Conservation (phyloP, 768 basidiomycete genomes). For the Tricholoma furcatifolium region DNA sequence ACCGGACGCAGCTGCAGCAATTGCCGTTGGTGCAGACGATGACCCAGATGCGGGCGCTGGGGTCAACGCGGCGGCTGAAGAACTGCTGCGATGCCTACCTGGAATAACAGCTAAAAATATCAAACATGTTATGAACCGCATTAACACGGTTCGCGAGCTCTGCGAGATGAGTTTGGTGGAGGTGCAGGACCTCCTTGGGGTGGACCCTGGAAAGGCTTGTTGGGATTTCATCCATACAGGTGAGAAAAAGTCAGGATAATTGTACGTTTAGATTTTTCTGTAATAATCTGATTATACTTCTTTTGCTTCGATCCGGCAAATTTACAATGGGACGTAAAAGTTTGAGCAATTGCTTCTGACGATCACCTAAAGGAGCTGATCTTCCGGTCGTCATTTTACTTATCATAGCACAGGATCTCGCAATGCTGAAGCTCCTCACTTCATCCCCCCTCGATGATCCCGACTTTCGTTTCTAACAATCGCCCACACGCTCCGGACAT, state of each 20-base stretch:
- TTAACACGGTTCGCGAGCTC: slow-evolving; percentile 74
- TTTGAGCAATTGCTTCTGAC: background rate
- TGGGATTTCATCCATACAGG: slow-evolving; percentile 83
- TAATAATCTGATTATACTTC: too few relatives aligned
- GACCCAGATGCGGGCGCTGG: slow-evolving; percentile 66
- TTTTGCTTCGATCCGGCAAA: too few relatives aligned
- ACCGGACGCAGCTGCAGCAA: slow-evolving; percentile 76
- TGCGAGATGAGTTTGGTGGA: slow-evolving; percentile 59
- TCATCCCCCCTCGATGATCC: background rate
- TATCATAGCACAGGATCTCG: background rate
- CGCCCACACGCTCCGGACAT: too few relatives aligned
- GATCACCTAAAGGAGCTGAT: background rate
- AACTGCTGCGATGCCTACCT: slow-evolving; percentile 78
- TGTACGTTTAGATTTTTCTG: too few relatives aligned
- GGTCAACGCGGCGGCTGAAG: slow-evolving; percentile 75
- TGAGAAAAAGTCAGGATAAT: slow-evolving; percentile 26
- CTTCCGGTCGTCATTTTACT: background rate
- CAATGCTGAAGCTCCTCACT: background rate
- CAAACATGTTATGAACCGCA: slow-evolving; percentile 79
- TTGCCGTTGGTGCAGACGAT: slow-evolving; percentile 79
- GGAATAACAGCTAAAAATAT: slow-evolving; percentile 85
- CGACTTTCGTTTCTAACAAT: background rate
- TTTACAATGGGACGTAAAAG: too few relatives aligned
- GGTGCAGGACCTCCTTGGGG: slow-evolving; percentile 75
- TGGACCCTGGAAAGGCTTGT: slow-evolving; percentile 76